phyloP scores from a whole-genome alignment of 352 stramenopile species.

The Blastocystis sp. region DNA sequence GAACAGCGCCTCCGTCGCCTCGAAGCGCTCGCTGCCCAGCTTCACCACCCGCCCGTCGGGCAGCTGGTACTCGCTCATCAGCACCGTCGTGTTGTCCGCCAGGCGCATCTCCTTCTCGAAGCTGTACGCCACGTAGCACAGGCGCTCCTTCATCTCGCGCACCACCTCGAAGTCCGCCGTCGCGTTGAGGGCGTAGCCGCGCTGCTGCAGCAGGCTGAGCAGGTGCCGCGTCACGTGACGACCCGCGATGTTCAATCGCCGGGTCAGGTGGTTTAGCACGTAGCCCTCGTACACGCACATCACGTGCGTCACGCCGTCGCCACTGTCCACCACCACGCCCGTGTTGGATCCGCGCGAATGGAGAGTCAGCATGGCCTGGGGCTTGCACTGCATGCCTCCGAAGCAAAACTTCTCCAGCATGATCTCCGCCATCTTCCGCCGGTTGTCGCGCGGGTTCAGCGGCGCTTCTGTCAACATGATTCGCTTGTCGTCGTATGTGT shows the following conservation, averaged over 20 bases:
- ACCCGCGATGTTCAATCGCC: conserved; percentile 84
- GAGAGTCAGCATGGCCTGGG: conserved; percentile 87
- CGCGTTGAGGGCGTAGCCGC: conserved; percentile 85
- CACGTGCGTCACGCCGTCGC: conserved; percentile 87
- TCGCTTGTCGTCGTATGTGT: conserved; percentile 76
- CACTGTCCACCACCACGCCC: conserved; percentile 86
- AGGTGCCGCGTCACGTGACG: conserved; percentile 89
- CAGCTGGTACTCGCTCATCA: conserved; percentile 75
- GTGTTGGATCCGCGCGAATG: conserved; percentile 82
- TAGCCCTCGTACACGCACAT: conserved; percentile 83
- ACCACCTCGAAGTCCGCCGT: conserved; percentile 73
- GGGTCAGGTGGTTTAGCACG: conserved; percentile 84
- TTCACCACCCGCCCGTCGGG: conserved; percentile 92
- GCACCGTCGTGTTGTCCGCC: conserved; percentile 73
- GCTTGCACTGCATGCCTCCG: conserved; percentile 83
- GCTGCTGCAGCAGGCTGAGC: conserved; percentile 86
- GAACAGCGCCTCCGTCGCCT: conserved; percentile 80
- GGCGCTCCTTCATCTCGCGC: conserved; percentile 88
- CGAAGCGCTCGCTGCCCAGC: conserved; percentile 72
- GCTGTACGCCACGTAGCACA: conserved; percentile 87
- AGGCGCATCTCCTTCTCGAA: conserved; percentile 81
- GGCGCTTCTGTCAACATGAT: conserved; percentile 87
- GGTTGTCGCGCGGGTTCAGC: conserved; percentile 86
- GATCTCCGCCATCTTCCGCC: conserved; percentile 83
- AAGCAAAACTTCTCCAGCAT: conserved; percentile 91